These are phyloP conservation scores for Talaromyces atroroseus DNA, from an alignment of 2,329 filamentous ascomycete genomes.

Conservation along the genomic window DNA sequence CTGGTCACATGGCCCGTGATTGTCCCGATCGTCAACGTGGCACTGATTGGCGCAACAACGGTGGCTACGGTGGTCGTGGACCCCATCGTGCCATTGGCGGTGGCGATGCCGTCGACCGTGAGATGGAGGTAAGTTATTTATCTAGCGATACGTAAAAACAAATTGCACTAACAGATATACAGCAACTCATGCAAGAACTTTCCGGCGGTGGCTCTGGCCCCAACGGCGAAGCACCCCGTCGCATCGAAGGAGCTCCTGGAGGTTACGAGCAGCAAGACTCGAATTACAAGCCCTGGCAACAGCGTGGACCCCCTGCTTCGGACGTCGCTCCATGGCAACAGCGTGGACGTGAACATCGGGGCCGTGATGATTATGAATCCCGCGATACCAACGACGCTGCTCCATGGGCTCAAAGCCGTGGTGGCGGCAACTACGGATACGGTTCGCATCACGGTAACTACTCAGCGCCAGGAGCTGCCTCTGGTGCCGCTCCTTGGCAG, in stretches of 20 bases:
- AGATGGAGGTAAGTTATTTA: slow-evolving; percentile 72
- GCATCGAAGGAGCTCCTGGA: slow-evolving; percentile 79
- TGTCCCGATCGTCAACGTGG: slow-evolving; percentile 92
- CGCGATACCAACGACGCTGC: slow-evolving; percentile 36
- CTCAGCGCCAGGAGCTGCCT: slow-evolving; percentile 41
- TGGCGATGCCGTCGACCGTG: slow-evolving; percentile 82
- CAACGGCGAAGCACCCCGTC: slow-evolving; percentile 59
- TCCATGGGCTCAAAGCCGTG: slow-evolving; percentile 38
- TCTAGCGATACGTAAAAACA: not conserved
- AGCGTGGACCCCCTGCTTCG: slow-evolving; percentile 64
- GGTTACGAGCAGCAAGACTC: slow-evolving; percentile 48
- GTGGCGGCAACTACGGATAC: slow-evolving; percentile 41
- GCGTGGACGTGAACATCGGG: slow-evolving; percentile 49
- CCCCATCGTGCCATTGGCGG: slow-evolving; percentile 62
- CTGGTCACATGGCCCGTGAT: slow-evolving; percentile 96
- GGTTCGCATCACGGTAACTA: slow-evolving; percentile 33
- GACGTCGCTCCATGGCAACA: slow-evolving; percentile 75
- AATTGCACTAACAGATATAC: slow-evolving; percentile 38
- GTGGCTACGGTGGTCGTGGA: slow-evolving; percentile 41
- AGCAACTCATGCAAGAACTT: slow-evolving; percentile 98
- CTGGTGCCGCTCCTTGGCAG: slow-evolving; percentile 59
- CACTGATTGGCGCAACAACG: slow-evolving; percentile 81
- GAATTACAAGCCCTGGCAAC: slow-evolving; percentile 79
- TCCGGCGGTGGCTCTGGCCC: slow-evolving; percentile 66
- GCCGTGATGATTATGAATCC: slow-evolving; percentile 41